Base-by-base conservation (phyloP, 73 alveolate genomes). In the Breviolum minutum region DNA sequence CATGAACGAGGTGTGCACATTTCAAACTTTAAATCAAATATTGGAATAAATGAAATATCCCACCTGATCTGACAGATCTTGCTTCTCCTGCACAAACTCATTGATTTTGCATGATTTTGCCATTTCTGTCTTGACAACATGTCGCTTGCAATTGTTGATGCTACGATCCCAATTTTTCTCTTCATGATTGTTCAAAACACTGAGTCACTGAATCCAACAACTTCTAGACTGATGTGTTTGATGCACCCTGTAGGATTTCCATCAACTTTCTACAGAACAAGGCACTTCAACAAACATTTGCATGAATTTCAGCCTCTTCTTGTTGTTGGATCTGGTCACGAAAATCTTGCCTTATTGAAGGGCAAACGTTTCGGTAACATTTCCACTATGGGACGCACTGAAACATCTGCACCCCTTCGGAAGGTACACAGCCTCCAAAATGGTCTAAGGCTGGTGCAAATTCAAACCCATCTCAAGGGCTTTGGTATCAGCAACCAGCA, bases 261-360 rank as follows among this genome's bases (percentile, higher is more conserved):
- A 68, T 68, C 77, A 68, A 68, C 24, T 68, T 17, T 68, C 6
- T 22, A 68, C 77, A 68, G 77, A 17, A 68, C 24, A 40, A 40
- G 54, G 54, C 77, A 2, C 11, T 66, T 66, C 17, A 66, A 17
- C n/a, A 6, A 68, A 68, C 77, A 1, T 68, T 68, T 2, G 3
- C 24, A 17, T 68, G n/a, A 1, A 68, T 22, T 17, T 68, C 77
- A 24, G 97, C 97, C 98, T 92, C 98, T 32, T 92, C 98, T n/a
- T 92, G 98, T 22, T 90, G 79, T 60, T 92, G 98, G 81, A 92
- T 92, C 98, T 92, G 89, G 64, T 81, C 98, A 60, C 66, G 61
- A 40, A 73, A 92, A 90, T 92, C 98, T 12, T 92, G 98, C 98
- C 98, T 92, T 40, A 66, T 13, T 32, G 48, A 32, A 9, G 0